A percentile compares a stretch with the other conserved stretches of the same genome.
Conservation (phyloP, 495 filamentous ascomycete genomes). For the Penicilliopsis zonata region DNA sequence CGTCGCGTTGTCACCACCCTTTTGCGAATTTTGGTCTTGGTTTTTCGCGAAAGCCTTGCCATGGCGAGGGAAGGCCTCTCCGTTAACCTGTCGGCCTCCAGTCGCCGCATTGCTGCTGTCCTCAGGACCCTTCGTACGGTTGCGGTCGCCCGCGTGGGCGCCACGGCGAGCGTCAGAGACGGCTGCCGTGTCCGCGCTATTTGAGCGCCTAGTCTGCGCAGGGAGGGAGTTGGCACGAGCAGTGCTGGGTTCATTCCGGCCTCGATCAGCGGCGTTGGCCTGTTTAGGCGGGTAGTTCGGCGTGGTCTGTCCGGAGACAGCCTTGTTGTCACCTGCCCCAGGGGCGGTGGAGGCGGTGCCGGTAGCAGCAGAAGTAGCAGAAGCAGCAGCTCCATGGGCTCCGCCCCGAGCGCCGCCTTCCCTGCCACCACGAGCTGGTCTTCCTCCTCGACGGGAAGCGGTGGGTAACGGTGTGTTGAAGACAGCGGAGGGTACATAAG, state of each 20-base stretch:
- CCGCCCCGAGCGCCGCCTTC: constrained; percentile 43
- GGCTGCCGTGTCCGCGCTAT: constrained; percentile 20
- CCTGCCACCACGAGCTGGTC: constrained; percentile 38
- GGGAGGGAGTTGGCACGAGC: constrained; percentile 30
- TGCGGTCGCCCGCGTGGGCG: constrained; percentile 18
- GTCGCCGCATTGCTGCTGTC: constrained; percentile 11
- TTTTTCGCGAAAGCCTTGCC: constrained; percentile 23
- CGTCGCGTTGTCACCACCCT: constrained; percentile 15
- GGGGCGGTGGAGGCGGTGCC: too few relatives aligned
- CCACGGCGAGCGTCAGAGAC: constrained; percentile 22
- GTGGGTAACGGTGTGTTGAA: constrained; percentile 70
- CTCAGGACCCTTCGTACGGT: constrained; percentile 18
- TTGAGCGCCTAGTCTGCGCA: constrained; percentile 26
- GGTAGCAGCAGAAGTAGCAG: too few relatives aligned
- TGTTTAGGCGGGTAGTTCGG: constrained; percentile 22
- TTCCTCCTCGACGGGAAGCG: constrained; percentile 48
- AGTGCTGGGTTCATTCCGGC: constrained; percentile 23
- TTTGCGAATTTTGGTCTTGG: constrained; percentile 15
- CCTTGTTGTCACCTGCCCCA: constrained; percentile 35
- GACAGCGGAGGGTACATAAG: constrained; percentile 64
- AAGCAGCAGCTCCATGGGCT: constrained; percentile 29
- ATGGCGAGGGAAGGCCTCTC: constrained; percentile 18
- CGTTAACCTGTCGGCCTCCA: constrained; percentile 13
- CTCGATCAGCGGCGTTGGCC: constrained; percentile 21
- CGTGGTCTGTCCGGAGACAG: constrained; percentile 15